Conservation (phyloP, 345 rosid genomes). For the Xanthoceras sorbifolium region DNA sequence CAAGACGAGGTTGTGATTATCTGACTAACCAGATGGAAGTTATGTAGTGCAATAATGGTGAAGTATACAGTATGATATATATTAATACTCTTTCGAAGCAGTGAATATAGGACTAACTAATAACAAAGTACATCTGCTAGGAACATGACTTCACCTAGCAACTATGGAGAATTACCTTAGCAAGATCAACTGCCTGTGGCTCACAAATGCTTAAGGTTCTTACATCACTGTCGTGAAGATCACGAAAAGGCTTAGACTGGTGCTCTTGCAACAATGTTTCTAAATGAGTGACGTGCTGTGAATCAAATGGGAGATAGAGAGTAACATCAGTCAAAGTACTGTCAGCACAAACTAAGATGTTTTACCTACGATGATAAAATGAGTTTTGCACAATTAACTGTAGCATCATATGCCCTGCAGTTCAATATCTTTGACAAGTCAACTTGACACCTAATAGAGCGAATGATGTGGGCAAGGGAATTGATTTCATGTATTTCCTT, state of each 20-base stretch:
- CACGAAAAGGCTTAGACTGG: constrained; percentile 53
- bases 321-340: constrained; percentile 24
- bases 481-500: constrained; percentile 76
- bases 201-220: constrained; percentile 76
- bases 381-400: constrained; percentile 48
- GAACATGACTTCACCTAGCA: constrained; percentile 1
- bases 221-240: constrained; percentile 78
- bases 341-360: constrained; percentile 4
- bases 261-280: constrained; percentile 69
- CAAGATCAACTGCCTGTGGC: constrained; percentile 55
- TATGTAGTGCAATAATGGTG: not conserved
- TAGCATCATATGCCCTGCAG: constrained; percentile 80
- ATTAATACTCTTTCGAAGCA: not conserved
- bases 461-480: constrained; percentile 73
- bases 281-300: constrained; percentile 64
- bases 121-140: constrained; percentile 7
- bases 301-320: constrained; percentile 3
- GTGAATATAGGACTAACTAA: not conserved
- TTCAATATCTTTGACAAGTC: constrained; percentile 72
- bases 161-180: constrained; percentile 57
- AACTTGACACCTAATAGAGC: constrained; percentile 73
- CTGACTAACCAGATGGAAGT: not conserved
- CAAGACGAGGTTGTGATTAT: not conserved
- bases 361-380: constrained; percentile 1
- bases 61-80: not conserved